Evolutionary conservation across 1,139 yeast species (phyloP), one percentile per base, ranked within the genome.

Genomic region (Yamadazyma oceani): DNA sequence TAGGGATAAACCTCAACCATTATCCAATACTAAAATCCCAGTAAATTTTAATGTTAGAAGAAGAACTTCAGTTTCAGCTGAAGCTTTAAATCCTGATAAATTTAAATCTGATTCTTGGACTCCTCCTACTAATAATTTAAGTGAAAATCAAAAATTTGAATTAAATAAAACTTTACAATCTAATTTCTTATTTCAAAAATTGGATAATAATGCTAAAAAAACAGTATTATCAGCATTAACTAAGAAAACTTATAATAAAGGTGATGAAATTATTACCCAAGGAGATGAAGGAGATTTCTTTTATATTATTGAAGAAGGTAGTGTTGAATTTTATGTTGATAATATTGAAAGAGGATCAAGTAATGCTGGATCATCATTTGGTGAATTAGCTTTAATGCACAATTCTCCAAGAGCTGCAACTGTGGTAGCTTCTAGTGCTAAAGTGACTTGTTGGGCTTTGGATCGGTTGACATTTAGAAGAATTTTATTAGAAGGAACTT

Each of bases 401-500:
- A 92, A 92, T 63, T 82, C 97, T 15, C 97, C 97, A 43, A 80
- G 98, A 64, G 98, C 97, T 5, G 98, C 97, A 13, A 89, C 97
- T 1, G 97, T 88, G 2, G 57, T 75, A 15, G 95, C 97, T 8
- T 74, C 80, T 23, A 67, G 82, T 8, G 77, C 83, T 53, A 78
- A 77, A 24, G 75, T 90, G 37, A 62, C 67, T 9, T 67, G 73
- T 49, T 92, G 97, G 97, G 95, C 96, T 2, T 75, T 92, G 53
- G 98, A 92, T 64, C 80, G 98, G 57, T 70, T 85, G 54, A 90
- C 97, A 1, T 92, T 92, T 73, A 83, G 97, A 63, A 79, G 92
- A 59, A 92, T 92, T 47, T 73, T 92, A 43, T 74, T 90, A 54
- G 96, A 90, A 53, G 88, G 92, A 48, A 89, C 97, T 4, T 84